A percentile compares a stretch with the other conserved stretches of the same genome.
Evolutionary conservation across 371 early-diverging fungal genomes (phyloP).

Genomic region (Fennellomyces sp.): DNA sequence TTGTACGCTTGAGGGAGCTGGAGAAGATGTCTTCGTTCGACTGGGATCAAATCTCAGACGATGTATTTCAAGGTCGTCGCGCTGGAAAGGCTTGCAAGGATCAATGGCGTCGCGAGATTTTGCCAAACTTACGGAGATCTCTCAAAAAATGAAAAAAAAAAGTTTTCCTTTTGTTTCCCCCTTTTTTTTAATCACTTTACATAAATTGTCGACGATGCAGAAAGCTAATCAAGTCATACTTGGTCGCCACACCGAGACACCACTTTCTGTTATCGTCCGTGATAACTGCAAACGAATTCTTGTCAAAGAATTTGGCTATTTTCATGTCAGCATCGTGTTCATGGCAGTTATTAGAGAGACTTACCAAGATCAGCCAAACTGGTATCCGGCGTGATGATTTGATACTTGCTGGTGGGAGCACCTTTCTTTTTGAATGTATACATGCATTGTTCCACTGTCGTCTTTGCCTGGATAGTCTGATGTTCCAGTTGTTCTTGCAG

Average conservation of each 20-base stretch:
- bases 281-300: constrained; percentile 81
- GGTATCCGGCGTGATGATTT: constrained; percentile 81
- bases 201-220: constrained; percentile 56
- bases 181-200: constrained; percentile 17
- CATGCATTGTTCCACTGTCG: constrained; percentile 67
- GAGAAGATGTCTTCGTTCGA: constrained; percentile 23
- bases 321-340: too few relatives aligned
- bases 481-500: constrained; percentile 65
- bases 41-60: constrained; percentile 24
- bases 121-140: background rate
- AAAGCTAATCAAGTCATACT: constrained; percentile 77
- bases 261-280: constrained; percentile 83
- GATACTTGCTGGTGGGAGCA: constrained; percentile 44
- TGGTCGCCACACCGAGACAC: constrained; percentile 83
- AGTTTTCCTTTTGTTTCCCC: background rate
- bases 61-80: constrained; percentile 22
- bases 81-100: constrained; percentile 26
- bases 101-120: constrained; percentile 29
- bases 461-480: constrained; percentile 42
- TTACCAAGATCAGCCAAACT: constrained; percentile 77
- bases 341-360: too few relatives aligned
- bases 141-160: background rate
- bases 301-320: constrained; percentile 70
- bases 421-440: constrained; percentile 56
- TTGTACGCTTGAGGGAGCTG: constrained; percentile 22